Evolutionary conservation across 2,329 filamentous ascomycete species (phyloP).

Genomic region (Trichophyton simii): DNA sequence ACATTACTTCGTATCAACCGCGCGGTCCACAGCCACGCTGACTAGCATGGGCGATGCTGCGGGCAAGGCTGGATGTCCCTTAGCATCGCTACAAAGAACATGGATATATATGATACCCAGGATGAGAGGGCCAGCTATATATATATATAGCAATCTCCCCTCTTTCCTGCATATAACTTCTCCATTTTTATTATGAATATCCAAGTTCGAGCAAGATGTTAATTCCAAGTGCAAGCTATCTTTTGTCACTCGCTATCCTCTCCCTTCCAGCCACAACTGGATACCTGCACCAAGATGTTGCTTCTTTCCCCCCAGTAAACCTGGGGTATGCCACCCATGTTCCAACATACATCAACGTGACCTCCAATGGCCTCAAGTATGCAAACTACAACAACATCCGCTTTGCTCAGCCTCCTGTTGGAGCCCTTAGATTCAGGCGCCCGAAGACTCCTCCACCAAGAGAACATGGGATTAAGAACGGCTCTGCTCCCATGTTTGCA

Average conservation of each 20-base stretch:
- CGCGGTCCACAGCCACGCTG: conserved; percentile 1
- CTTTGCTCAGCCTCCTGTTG: conserved; percentile 12
- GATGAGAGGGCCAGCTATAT: neutral
- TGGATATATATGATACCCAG: neutral
- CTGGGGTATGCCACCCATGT: conserved; percentile 12
- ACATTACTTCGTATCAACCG: neutral
- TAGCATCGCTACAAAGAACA: neutral
- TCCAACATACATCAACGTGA: conserved; percentile 7
- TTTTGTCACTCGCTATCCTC: neutral
- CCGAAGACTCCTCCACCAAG: conserved; percentile 8
- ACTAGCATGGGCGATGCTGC: neutral
- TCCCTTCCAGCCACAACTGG: neutral
- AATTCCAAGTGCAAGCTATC: neutral
- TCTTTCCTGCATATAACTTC: neutral
- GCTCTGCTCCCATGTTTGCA: neutral
- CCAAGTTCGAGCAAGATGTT: neutral
- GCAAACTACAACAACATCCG: conserved; percentile 13
- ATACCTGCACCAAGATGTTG: neutral
- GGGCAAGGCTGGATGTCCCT: neutral
- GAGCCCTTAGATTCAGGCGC: conserved; percentile 8
- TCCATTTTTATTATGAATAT: neutral
- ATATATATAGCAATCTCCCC: neutral
- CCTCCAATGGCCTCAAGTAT: conserved; percentile 5
- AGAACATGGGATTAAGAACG: conserved; percentile 6
- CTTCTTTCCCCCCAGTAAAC: conserved; percentile 8